A percentile compares a stretch with the other conserved stretches of the same genome.
These are phyloP conservation scores for Sungouiella blattae DNA, from an alignment of 805 yeast genomes.

Conservation along the genomic window DNA sequence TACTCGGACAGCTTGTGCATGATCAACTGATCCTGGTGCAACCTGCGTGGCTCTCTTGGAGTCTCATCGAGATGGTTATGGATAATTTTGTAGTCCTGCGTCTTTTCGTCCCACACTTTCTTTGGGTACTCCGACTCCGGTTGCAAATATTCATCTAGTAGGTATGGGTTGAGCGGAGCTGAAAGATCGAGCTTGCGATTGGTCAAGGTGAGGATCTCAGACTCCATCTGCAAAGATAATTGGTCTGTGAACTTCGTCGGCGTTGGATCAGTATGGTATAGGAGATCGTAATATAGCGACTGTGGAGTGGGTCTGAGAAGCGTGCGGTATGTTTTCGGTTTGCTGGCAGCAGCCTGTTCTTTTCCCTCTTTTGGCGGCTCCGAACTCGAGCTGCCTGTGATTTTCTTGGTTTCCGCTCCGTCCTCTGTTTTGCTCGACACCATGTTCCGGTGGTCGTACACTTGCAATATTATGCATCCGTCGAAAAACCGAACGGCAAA, in stretches of 20 bases:
- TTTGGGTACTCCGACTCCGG: conserved; percentile 50
- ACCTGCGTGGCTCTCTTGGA: conserved; percentile 27
- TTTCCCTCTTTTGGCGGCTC: neutral
- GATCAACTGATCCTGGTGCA: conserved; percentile 41
- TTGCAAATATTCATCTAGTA: conserved; percentile 40
- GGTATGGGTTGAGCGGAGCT: conserved; percentile 69
- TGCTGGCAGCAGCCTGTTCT: conserved; percentile 14
- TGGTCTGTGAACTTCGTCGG: conserved; percentile 75
- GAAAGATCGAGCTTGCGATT: conserved; percentile 72
- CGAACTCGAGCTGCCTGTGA: neutral
- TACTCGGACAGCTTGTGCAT: conserved; percentile 73
- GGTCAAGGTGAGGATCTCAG: conserved; percentile 79
- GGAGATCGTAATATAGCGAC: conserved; percentile 78
- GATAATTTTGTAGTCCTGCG: conserved; percentile 26
- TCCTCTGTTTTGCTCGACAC: no score
- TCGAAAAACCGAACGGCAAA: conserved; percentile 82
- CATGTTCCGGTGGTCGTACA: conserved; percentile 73
- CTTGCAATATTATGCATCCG: conserved; percentile 82
- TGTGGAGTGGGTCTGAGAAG: conserved; percentile 76
- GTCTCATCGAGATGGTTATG: conserved; percentile 32
- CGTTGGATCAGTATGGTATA: conserved; percentile 75
- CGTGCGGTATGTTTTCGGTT: conserved; percentile 75
- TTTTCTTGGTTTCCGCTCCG: neutral
- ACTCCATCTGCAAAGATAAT: conserved; percentile 76
- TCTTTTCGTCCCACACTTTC: conserved; percentile 38